phyloP scores from a whole-genome alignment of 371 early-diverging fungal genomes.

The Mortierella sp. region DNA sequence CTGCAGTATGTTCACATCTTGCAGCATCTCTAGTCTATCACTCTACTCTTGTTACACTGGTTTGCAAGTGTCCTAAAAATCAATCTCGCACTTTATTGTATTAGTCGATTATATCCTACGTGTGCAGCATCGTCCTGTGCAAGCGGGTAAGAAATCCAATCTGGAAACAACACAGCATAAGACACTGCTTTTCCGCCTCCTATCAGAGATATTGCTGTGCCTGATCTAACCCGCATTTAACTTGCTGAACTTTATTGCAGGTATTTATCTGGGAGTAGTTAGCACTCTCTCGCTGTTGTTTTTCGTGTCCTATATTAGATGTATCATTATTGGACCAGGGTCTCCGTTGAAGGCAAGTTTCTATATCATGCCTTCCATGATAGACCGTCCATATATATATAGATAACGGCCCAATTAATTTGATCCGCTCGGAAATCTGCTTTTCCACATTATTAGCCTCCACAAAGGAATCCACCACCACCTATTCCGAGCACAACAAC shows the following conservation, averaged over 20 bases:
- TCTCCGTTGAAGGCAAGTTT: slow-evolving; percentile 42
- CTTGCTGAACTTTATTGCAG: slow-evolving; percentile 16
- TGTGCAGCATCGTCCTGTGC: slow-evolving; percentile 12
- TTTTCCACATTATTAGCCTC: slow-evolving; percentile 18
- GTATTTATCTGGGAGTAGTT: slow-evolving; percentile 27
- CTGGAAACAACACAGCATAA: neutral
- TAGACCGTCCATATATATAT: neutral
- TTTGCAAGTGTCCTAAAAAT: neutral
- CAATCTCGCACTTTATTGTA: neutral
- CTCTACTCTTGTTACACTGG: neutral
- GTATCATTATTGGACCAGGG: slow-evolving; percentile 37
- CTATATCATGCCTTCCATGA: neutral
- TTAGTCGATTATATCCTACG: slow-evolving; percentile 29
- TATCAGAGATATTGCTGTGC: neutral
- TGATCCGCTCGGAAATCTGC: neutral
- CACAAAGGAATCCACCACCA: slow-evolving; percentile 23
- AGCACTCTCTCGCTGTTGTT: slow-evolving; percentile 26
- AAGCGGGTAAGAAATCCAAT: slow-evolving; percentile 27
- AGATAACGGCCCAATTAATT: neutral
- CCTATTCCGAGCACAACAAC: slow-evolving; percentile 44
- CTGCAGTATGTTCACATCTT: slow-evolving; percentile 44
- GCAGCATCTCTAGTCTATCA: neutral
- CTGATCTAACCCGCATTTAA: neutral
- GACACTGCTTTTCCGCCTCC: too few species aligned
- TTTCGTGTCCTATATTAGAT: slow-evolving; percentile 40